Conservation (phyloP, 371 early-diverging fungal genomes). For the Mortierella sp. region DNA sequence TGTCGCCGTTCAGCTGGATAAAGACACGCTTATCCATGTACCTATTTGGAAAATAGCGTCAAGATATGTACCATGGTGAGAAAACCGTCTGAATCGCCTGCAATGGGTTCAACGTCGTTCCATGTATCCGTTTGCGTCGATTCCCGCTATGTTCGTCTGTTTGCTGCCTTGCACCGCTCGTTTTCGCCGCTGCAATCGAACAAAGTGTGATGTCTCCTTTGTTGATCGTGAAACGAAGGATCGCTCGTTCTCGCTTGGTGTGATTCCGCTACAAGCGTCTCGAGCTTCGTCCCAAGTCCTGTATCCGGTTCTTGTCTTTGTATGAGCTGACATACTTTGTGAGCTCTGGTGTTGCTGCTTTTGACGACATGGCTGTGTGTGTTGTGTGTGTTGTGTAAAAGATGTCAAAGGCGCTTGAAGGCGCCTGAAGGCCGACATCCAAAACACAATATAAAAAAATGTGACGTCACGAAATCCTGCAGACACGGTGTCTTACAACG, state of each 20-base stretch:
- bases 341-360: constrained; percentile 86
- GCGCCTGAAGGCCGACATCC: no score
- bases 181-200: neutral
- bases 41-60: constrained; percentile 57
- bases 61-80: neutral
- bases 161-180: neutral
- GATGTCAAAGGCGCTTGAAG: neutral
- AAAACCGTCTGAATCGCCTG: neutral
- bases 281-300: neutral
- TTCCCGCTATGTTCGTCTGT: neutral
- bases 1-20: constrained; percentile 92
- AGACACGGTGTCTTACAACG: no score
- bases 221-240: neutral
- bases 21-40: constrained; percentile 97
- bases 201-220: neutral
- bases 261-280: neutral
- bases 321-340: constrained; percentile 72
- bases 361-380: constrained; percentile 62
- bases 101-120: neutral
- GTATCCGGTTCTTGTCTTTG: no score
- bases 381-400: constrained; percentile 9
- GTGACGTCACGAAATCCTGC: constrained; percentile 8
- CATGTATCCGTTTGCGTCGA: neutral
- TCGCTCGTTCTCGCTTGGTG: neutral
- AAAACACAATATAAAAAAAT: no score